Conservation (phyloP, 2,329 filamentous ascomycete species). For the Anthostomella pinea region DNA sequence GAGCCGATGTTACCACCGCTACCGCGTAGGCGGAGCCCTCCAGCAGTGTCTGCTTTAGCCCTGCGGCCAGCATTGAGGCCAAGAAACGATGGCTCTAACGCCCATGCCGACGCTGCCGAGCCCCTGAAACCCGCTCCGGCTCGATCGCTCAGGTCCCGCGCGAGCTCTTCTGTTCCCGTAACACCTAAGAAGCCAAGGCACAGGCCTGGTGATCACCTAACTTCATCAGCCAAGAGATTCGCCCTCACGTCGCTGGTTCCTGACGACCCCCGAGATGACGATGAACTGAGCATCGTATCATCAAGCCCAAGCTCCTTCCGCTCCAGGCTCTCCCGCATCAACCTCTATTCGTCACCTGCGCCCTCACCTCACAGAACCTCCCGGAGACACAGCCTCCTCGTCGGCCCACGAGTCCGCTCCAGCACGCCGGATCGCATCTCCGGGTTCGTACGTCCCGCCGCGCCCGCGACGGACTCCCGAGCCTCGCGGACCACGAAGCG, state of each 20-base stretch:
- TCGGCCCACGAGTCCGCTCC: constrained; percentile 1
- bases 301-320: constrained; percentile 6
- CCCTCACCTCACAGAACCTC: constrained; percentile 14
- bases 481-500: constrained; percentile 7
- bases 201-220: constrained; percentile 1
- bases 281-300: constrained; percentile 22
- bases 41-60: constrained; percentile 3
- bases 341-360: background rate
- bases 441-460: constrained; percentile 5
- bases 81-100: too few relatives aligned
- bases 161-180: constrained; percentile 2
- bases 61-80: too few relatives aligned
- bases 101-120: too few relatives aligned
- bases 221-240: constrained; percentile 15
- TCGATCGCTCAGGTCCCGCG: background rate
- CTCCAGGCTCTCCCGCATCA: constrained; percentile 4
- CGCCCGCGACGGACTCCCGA: constrained; percentile 24
- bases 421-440: too few relatives aligned
- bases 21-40: background rate
- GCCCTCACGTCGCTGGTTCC: constrained; percentile 23
- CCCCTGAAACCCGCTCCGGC: background rate
- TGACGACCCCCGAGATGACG: constrained; percentile 13
- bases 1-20: background rate
- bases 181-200: constrained; percentile 14
- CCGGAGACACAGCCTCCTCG: constrained; percentile 9